Base-by-base conservation (phyloP, 345 rosid species). In the Streptanthus diversifolius region DNA sequence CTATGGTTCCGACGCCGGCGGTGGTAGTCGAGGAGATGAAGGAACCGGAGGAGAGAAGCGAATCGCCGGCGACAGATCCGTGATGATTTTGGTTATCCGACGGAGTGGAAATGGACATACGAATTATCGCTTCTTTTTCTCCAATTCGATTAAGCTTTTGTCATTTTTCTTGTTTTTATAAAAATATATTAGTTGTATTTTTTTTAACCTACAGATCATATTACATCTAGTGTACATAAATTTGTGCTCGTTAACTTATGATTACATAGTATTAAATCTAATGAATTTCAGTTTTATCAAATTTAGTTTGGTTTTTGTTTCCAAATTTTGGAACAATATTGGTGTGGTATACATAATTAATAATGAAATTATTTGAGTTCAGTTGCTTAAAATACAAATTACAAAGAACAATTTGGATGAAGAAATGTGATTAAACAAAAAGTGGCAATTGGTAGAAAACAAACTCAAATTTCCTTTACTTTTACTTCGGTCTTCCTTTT, bases 1-100 rank as follows among this genome's bases (percentile, higher is more conserved):
- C 29, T 57, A 55, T 78, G 68, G 71, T 56, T 54, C 43, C 83
- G 60, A 30, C 75, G 54, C 35, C 68, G 39, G 70, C 40, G 18
- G 73, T 0, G 32, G 79, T 9, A 4, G 40, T 24, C 22, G 82
- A 47, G 43, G 81, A 73, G 47, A 83, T 78, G 81, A 80, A 85
- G 58, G 79, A 48, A 14, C 85, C 85, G 17, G 83, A 41, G 56
- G 66, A 48, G 24, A 85, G 84, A 15, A 85, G 84, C 49, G 86
- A 57, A 62, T 75, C 72, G 40, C 25, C 63, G 67, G 80, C 5
- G 36, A 71, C 24, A 55, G 61, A 35, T 22, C 68, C 79, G 36
- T 71, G 55, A 33, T 60, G 68, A 29, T 15, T 43, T 27, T 1
- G 32, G 45, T 14, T 13, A 56, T 22, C 40, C 2, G 77, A 30